A percentile compares a stretch with the other conserved stretches of the same genome.
Conservation (phyloP, 2,329 filamentous ascomycete species). For the Trichoderma arundinaceum region DNA sequence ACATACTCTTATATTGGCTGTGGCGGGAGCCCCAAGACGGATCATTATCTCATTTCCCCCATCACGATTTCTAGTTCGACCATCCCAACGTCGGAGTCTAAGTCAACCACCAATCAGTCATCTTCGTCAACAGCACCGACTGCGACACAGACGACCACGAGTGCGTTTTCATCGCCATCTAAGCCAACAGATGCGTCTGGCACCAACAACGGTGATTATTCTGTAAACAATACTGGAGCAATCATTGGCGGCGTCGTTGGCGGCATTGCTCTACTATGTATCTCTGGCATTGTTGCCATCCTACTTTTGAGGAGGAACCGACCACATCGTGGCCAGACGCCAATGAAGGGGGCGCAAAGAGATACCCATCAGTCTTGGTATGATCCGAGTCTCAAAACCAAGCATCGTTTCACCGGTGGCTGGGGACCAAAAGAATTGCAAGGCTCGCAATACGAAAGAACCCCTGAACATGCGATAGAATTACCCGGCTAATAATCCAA, state of each 20-base stretch:
- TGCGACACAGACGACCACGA: background rate
- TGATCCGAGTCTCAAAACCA: background rate
- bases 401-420: slow-evolving; percentile 14
- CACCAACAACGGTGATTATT: background rate
- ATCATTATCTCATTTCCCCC: slow-evolving; percentile 37
- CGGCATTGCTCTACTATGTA: slow-evolving; percentile 44
- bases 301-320: slow-evolving; percentile 32
- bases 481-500: background rate
- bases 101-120: background rate
- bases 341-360: background rate
- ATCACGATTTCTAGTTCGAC: slow-evolving; percentile 7
- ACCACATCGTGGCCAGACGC: background rate
- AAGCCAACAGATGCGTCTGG: slow-evolving; percentile 27
- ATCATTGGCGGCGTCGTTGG: slow-evolving; percentile 47
- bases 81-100: background rate
- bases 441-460: background rate
- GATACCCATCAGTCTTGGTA: slow-evolving; percentile 7
- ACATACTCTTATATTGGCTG: slow-evolving; percentile 48
- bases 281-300: slow-evolving; percentile 37
- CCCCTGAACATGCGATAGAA: background rate
- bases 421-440: slow-evolving; percentile 24
- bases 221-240: slow-evolving; percentile 39
- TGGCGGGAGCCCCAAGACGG: slow-evolving; percentile 37
- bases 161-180: slow-evolving; percentile 11
- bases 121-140: slow-evolving; percentile 13